Base-by-base conservation (phyloP, 192 early-diverging fungal genomes). In the Kickxella alabastrina region DNA sequence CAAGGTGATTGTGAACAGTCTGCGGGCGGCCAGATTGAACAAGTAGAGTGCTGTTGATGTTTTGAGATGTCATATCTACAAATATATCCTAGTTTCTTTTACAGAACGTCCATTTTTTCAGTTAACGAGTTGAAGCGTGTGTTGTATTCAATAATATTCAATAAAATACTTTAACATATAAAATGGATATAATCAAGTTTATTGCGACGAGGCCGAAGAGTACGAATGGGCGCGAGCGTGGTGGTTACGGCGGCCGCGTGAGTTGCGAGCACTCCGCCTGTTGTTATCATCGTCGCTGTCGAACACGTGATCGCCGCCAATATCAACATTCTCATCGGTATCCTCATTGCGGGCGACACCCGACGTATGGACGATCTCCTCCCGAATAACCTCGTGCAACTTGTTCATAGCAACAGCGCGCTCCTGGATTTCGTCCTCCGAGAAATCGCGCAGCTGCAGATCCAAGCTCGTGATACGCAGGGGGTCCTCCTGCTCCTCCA, bases 371-470 rank as follows among this genome's bases (percentile, higher is more conserved):
- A 70, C 36, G 19, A 63, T 51, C 54, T 63, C 60, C 41, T 70
- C 60, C 43, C 45, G 49, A 35, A 59, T 55, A 2, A 47, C 22
- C 17, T 54, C 51, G 38, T 59, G 60, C 39, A 70, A 53, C 22
- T 22, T 49, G 46, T 56, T 62, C 27, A 26, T 35, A 0, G 68
- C 52, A 4, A 37, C 36, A 17, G 60, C 8, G 26, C 65, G 72
- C 6, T 59, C 54, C 35, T 68, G 57, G n/a, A 56, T 47, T 48
- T 75, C 72, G 6, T 67, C 61, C 39, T 68, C 61, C 0, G 60
- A 54, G 23, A 68, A 52, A 10, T 64, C 72, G 39, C 72, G 60
- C 47, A 68, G 45, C 46, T 75, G 65, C 37, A 75, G 46, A 22
- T 44, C 57, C 27, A 75, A 14, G 28, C 43, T 60, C 35, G 65